These are phyloP conservation scores for Proliferodiscus dingleyae DNA, from an alignment of 2,329 filamentous ascomycete species.

Conservation along the genomic window DNA sequence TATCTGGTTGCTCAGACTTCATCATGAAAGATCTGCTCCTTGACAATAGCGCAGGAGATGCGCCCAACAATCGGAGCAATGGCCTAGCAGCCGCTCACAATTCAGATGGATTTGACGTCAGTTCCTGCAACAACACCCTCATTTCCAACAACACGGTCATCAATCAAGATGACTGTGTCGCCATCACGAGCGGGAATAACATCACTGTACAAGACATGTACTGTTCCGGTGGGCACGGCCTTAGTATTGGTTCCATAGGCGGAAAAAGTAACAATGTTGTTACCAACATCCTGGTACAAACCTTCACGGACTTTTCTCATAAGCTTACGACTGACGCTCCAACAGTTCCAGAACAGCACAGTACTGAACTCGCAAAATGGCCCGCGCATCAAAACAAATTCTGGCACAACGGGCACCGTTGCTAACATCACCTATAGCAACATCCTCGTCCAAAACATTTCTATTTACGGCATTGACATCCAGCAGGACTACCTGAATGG, in stretches of 20 bases:
- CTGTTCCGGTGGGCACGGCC: slow-evolving; percentile 29
- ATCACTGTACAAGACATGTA: slow-evolving; percentile 28
- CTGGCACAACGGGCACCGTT: slow-evolving; percentile 35
- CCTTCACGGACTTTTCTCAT: not conserved
- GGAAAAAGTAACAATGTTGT: slow-evolving; percentile 33
- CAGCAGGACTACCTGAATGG: slow-evolving; percentile 50
- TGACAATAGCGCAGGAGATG: slow-evolving; percentile 51
- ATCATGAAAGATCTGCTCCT: slow-evolving; percentile 47
- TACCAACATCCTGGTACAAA: slow-evolving; percentile 28
- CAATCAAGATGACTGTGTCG: slow-evolving; percentile 33
- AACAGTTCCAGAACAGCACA: slow-evolving; percentile 29
- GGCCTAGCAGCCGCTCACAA: slow-evolving; percentile 37
- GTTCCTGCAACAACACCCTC: slow-evolving; percentile 39
- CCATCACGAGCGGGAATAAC: slow-evolving; percentile 30
- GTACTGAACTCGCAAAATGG: slow-evolving; percentile 32
- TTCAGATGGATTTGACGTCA: slow-evolving; percentile 50
- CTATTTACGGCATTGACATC: slow-evolving; percentile 46
- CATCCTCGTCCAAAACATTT: slow-evolving; percentile 40
- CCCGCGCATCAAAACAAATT: slow-evolving; percentile 37
- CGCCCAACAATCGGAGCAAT: slow-evolving; percentile 28
- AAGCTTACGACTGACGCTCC: too few species aligned
- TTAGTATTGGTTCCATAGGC: slow-evolving; percentile 33
- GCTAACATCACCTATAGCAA: slow-evolving; percentile 42
- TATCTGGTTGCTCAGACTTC: slow-evolving; percentile 39
- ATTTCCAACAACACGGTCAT: slow-evolving; percentile 28